Evolutionary conservation across 177 flowering plant species (phyloP).

Genomic region (Vitis hybrid): DNA sequence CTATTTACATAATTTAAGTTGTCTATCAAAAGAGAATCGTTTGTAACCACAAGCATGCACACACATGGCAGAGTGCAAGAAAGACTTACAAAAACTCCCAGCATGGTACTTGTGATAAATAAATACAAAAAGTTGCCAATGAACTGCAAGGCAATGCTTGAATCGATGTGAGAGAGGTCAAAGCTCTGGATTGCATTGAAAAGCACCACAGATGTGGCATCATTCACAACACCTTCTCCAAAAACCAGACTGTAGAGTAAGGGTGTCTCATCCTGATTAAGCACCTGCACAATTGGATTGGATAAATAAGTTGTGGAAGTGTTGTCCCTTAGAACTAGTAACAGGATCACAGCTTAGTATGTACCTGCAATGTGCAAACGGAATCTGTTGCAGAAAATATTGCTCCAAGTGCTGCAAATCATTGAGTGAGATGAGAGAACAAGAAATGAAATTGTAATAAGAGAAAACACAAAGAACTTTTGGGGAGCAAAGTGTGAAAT

Average conservation of each 20-base stretch:
- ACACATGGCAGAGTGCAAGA: slow-evolving; percentile 7
- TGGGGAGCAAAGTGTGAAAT: slow-evolving; percentile 3
- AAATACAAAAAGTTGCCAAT: slow-evolving; percentile 70
- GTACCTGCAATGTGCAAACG: slow-evolving; percentile 96
- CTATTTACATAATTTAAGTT: no score
- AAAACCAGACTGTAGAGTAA: slow-evolving; percentile 84
- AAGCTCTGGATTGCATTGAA: slow-evolving; percentile 93
- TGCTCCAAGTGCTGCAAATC: slow-evolving; percentile 79
- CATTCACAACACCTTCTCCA: slow-evolving; percentile 97
- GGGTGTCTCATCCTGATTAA: slow-evolving; percentile 94
- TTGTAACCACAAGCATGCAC: background rate
- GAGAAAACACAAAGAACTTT: background rate
- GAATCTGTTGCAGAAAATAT: slow-evolving; percentile 84
- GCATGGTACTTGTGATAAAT: slow-evolving; percentile 68
- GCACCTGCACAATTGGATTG: slow-evolving; percentile 55
- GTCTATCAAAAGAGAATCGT: no score
- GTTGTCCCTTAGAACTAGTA: background rate
- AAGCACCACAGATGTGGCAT: slow-evolving; percentile 94
- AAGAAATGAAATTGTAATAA: background rate
- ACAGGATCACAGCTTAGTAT: background rate
- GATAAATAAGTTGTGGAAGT: background rate
- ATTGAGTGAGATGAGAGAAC: slow-evolving; percentile 16
- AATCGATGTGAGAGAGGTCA: slow-evolving; percentile 62
- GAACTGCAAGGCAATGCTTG: slow-evolving; percentile 46
- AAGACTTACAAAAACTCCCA: slow-evolving; percentile 72